phyloP scores from a whole-genome alignment of 2,329 filamentous ascomycete species.

The Penicillium decumbens region DNA sequence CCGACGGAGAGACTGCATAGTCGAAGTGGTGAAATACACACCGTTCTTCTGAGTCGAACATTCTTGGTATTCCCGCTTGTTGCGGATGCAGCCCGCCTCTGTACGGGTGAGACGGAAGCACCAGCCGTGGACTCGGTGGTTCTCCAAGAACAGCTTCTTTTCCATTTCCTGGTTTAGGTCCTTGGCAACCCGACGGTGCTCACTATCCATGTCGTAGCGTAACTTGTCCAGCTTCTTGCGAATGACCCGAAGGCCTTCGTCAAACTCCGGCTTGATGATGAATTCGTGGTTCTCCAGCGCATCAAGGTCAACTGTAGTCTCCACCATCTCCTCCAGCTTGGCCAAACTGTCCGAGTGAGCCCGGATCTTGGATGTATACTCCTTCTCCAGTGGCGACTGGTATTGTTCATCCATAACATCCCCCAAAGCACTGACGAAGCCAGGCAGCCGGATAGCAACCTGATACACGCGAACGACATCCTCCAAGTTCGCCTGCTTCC shows the following conservation, averaged over 20 bases:
- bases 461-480: conserved; percentile 96
- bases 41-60: conserved; percentile 98
- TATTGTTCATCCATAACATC: conserved; percentile 94
- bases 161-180: conserved; percentile 90
- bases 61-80: conserved; percentile 84
- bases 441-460: conserved; percentile 84
- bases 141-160: conserved; percentile 97
- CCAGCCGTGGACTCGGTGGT: conserved; percentile 92
- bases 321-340: conserved; percentile 94
- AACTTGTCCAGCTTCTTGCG: conserved; percentile 85
- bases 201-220: conserved; percentile 73
- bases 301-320: conserved; percentile 93
- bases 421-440: conserved; percentile 82
- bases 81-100: conserved; percentile 88
- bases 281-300: conserved; percentile 96
- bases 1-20: conserved; percentile 71
- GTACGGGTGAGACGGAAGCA: conserved; percentile 89
- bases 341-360: conserved; percentile 72
- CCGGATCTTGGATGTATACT: conserved; percentile 79
- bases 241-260: conserved; percentile 81
- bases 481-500: conserved; percentile 83
- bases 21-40: conserved; percentile 91
- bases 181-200: conserved; percentile 69
- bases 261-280: conserved; percentile 98
- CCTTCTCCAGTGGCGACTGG: conserved; percentile 75